A percentile compares a stretch with the other conserved stretches of the same genome.
Conservation (phyloP, 768 basidiomycete genomes). For the Boletus rex-veris region DNA sequence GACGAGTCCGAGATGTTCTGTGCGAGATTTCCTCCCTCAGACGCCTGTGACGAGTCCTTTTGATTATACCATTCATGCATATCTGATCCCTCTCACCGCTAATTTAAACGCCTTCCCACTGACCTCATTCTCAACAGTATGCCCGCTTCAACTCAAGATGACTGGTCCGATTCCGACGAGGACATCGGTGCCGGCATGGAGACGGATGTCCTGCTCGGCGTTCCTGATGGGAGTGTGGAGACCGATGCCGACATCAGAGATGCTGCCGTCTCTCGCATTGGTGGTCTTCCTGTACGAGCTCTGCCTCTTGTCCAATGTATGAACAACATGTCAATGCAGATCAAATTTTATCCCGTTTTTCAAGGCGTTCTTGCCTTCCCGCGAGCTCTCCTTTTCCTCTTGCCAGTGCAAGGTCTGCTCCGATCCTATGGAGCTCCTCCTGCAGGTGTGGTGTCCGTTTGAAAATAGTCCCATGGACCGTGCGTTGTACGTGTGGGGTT, state of each 20-base stretch:
- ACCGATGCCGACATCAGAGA: slow-evolving; percentile 58
- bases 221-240: slow-evolving; percentile 73
- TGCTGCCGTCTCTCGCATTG: slow-evolving; percentile 84
- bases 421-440: slow-evolving; percentile 72
- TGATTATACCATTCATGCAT: slow-evolving; percentile 90
- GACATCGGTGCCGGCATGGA: slow-evolving; percentile 54
- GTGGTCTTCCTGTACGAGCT: slow-evolving; percentile 82
- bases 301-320: slow-evolving; percentile 45
- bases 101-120: neutral
- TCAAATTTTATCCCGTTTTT: slow-evolving; percentile 41
- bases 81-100: slow-evolving; percentile 49
- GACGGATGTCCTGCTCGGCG: slow-evolving; percentile 72
- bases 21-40: slow-evolving; percentile 58
- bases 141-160: slow-evolving; percentile 46
- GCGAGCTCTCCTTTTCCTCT: slow-evolving; percentile 57
- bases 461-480: slow-evolving; percentile 83
- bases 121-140: slow-evolving; percentile 28
- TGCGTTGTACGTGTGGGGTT: slow-evolving; percentile 84
- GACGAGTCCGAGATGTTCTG: slow-evolving; percentile 76
- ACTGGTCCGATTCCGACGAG: slow-evolving; percentile 83
- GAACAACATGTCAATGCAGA: slow-evolving; percentile 42
- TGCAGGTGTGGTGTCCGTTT: slow-evolving; percentile 90
- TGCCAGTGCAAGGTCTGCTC: slow-evolving; percentile 72
- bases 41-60: slow-evolving; percentile 59
- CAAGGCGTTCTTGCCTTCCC: slow-evolving; percentile 71